Evolutionary conservation across 768 basidiomycete genomes (phyloP).

Genomic region (Botryobasidium botryosum): DNA sequence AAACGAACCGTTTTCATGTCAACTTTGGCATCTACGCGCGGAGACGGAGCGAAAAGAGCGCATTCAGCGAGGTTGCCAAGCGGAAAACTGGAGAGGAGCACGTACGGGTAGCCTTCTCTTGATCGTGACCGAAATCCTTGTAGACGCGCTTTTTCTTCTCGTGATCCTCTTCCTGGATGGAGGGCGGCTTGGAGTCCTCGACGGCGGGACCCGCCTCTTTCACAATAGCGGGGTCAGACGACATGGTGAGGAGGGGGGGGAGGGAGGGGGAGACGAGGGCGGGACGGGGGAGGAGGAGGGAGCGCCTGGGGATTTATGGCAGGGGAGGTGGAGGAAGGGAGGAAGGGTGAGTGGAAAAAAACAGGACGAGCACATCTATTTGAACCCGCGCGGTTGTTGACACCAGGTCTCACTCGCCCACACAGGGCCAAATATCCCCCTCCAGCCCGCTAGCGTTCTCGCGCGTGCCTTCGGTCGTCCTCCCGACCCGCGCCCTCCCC

Average conservation of each 20-base stretch:
- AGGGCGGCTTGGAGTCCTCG: not conserved
- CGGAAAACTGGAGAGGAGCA: conserved; percentile 10
- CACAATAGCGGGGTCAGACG: conserved; percentile 13
- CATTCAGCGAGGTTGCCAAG: not conserved
- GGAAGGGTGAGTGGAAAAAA: conserved; percentile 7
- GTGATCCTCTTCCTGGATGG: conserved; percentile 5
- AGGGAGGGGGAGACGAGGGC: conserved; percentile 2
- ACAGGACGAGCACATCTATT: too few relatives aligned
- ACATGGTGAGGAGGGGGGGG: conserved; percentile 8
- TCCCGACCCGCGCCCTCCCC: too few relatives aligned
- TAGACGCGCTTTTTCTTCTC: conserved; percentile 62
- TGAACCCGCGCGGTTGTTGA: too few relatives aligned
- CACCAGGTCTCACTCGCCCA: too few relatives aligned
- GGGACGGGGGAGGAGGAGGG: conserved; percentile 5
- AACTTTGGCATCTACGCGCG: conserved; percentile 53
- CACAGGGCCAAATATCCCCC: too few relatives aligned
- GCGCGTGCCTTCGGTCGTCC: too few relatives aligned
- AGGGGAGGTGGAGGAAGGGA: not conserved
- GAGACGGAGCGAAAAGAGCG: not conserved
- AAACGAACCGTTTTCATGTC: conserved; percentile 55
- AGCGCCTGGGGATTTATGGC: not conserved
- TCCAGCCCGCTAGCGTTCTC: too few relatives aligned
- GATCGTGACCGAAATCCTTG: conserved; percentile 69
- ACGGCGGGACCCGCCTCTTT: conserved; percentile 15
- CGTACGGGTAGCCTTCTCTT: conserved; percentile 51